phyloP scores from a whole-genome alignment of 176 grass and related monocot genomes.

The Oryza rufipogon region DNA sequence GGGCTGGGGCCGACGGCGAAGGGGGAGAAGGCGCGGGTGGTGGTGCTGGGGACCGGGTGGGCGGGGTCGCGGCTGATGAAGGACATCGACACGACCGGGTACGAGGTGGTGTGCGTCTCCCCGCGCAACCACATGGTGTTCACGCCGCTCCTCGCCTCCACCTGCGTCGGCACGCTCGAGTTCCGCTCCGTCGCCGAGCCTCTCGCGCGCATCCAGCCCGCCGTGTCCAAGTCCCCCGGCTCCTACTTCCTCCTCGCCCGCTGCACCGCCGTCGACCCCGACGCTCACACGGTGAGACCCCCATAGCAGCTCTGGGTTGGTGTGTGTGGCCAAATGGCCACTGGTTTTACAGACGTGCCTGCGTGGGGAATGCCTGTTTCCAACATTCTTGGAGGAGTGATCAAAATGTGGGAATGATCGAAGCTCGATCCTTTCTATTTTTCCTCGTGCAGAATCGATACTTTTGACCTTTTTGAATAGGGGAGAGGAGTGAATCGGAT shows the following conservation, averaged over 20 bases:
- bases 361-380: neutral
- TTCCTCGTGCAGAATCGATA: neutral
- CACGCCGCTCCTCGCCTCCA: constrained; percentile 97
- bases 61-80: constrained; percentile 90
- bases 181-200: constrained; percentile 97
- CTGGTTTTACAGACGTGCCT: neutral
- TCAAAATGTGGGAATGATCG: neutral
- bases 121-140: constrained; percentile 99
- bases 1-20: constrained; percentile 68
- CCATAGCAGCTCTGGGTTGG: neutral
- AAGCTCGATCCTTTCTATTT: neutral
- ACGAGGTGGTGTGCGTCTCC: constrained; percentile 94
- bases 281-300: constrained; percentile 66
- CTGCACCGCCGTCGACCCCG: constrained; percentile 73
- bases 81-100: constrained; percentile 67
- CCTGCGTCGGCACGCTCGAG: constrained; percentile 98
- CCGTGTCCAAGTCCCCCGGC: constrained; percentile 66
- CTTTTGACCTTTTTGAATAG: constrained; percentile 15
- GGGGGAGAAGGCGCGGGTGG: constrained; percentile 79
- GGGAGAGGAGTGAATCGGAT: constrained; percentile 3
- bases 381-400: constrained; percentile 31
- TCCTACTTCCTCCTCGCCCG: constrained; percentile 89
- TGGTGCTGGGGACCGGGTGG: constrained; percentile 96
- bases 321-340: neutral
- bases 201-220: constrained; percentile 80